Evolutionary conservation across 169 alveolate genomes (phyloP).

Genomic region (Amoebophrya sp.): DNA sequence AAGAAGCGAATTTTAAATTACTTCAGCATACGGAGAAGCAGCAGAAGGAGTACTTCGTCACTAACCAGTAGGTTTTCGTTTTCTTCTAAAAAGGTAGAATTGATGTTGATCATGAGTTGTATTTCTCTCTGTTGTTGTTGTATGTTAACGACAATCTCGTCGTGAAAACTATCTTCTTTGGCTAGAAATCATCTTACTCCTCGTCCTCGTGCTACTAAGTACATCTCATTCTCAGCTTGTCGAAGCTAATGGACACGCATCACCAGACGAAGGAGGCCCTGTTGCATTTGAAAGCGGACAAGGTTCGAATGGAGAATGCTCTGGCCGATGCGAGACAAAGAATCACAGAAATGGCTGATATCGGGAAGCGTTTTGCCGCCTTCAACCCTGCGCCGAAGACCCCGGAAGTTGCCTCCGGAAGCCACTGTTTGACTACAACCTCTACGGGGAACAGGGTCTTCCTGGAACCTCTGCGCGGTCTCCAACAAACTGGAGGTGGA

Average conservation of each 20-base stretch:
- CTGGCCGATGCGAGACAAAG: neutral
- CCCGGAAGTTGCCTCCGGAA: neutral
- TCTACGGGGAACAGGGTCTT: neutral
- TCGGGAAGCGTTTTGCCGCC: neutral
- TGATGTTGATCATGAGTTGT: neutral
- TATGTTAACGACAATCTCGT: neutral
- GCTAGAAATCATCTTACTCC: neutral
- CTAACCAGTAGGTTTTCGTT: too few species aligned
- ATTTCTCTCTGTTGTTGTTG: neutral
- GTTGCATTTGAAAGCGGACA: neutral
- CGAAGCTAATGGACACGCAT: neutral
- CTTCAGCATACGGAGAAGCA: neutral
- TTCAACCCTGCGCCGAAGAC: neutral
- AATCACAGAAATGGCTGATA: neutral
- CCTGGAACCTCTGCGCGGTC: neutral
- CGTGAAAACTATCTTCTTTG: too few species aligned
- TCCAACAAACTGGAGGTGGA: neutral
- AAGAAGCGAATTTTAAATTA: neutral
- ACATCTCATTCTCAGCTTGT: neutral
- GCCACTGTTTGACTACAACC: neutral
- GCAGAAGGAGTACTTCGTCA: conserved; percentile 20
- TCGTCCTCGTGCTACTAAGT: neutral
- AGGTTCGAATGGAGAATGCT: neutral
- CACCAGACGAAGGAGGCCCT: neutral
- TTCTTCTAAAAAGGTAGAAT: neutral